Percentiles rank a stretch among this genome's conserved stretches.
These are phyloP conservation scores for Penicillium manginii DNA, from an alignment of 495 filamentous ascomycete genomes.

Conservation along the genomic window DNA sequence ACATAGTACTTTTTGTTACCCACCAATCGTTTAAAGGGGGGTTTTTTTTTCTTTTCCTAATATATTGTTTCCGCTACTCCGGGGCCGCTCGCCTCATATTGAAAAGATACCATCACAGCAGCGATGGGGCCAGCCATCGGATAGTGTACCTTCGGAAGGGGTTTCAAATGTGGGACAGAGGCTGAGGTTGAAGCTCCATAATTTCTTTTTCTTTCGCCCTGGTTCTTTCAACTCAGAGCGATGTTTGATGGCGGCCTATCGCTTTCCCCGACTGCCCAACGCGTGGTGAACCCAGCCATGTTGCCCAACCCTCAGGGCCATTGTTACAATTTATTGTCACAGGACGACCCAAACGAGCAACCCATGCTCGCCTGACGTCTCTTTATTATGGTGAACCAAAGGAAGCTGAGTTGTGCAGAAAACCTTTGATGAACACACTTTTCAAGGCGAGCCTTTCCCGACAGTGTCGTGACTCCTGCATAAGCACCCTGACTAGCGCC, in stretches of 20 bases:
- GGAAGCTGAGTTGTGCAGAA: background rate
- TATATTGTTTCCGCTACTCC: background rate
- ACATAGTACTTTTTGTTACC: background rate
- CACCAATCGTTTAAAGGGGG: no score
- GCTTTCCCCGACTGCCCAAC: slow-evolving; percentile 21
- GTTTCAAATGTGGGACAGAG: slow-evolving; percentile 20
- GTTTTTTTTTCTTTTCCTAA: background rate
- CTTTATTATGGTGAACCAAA: background rate
- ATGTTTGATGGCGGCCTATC: slow-evolving; percentile 9
- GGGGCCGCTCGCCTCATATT: background rate
- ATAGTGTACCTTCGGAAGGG: slow-evolving; percentile 10
- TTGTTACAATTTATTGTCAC: slow-evolving; percentile 22
- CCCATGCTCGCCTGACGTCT: slow-evolving; percentile 19
- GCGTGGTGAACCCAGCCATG: slow-evolving; percentile 8
- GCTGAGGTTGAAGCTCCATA: slow-evolving; percentile 14
- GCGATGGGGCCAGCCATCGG: slow-evolving; percentile 1
- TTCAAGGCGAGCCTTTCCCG: slow-evolving; percentile 8
- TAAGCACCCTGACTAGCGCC: slow-evolving; percentile 51
- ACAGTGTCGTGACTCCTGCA: slow-evolving; percentile 35
- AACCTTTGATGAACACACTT: slow-evolving; percentile 1
- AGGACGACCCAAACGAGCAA: slow-evolving; percentile 11
- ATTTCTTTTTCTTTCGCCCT: background rate
- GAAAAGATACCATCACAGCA: background rate
- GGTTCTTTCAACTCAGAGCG: background rate
- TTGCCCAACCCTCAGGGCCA: slow-evolving; percentile 16